Evolutionary conservation across 768 basidiomycete species (phyloP).

Genomic region (Xerocomus potaroensis): DNA sequence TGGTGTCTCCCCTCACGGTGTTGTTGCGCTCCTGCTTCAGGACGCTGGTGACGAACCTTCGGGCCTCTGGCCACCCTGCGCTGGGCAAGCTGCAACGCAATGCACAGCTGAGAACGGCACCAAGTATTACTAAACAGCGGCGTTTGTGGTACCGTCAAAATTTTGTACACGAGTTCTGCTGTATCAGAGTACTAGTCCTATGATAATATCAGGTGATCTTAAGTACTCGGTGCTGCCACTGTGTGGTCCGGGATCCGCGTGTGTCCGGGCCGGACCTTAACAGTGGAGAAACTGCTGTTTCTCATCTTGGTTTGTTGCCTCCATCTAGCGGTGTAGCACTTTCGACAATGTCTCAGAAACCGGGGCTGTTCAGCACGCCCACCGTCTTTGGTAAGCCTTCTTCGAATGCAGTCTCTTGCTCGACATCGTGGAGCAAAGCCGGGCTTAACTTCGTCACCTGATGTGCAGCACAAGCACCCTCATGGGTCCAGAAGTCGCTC

Average conservation of each 20-base stretch:
- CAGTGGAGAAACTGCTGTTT: not conserved
- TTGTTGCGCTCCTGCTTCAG: slow-evolving; percentile 57
- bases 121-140: slow-evolving; percentile 13
- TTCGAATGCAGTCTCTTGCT: too few species aligned
- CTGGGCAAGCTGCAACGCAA: slow-evolving; percentile 39
- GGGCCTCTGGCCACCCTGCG: slow-evolving; percentile 53
- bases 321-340: not conserved
- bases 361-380: not conserved
- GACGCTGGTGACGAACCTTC: slow-evolving; percentile 68
- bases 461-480: not conserved
- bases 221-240: too few species aligned
- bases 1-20: slow-evolving; percentile 58
- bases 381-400: too few species aligned
- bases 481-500: slow-evolving; percentile 4
- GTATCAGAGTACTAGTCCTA: too few species aligned
- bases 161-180: not conserved
- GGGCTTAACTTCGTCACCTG: not conserved
- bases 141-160: not conserved
- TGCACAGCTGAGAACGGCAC: slow-evolving; percentile 59
- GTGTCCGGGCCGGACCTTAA: not conserved
- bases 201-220: too few species aligned
- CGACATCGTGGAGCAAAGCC: not conserved
- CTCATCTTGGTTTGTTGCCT: not conserved
- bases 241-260: too few species aligned
- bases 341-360: not conserved